Evolutionary conservation across 495 filamentous ascomycete genomes (phyloP).

Genomic region (Xylaria palmicola): DNA sequence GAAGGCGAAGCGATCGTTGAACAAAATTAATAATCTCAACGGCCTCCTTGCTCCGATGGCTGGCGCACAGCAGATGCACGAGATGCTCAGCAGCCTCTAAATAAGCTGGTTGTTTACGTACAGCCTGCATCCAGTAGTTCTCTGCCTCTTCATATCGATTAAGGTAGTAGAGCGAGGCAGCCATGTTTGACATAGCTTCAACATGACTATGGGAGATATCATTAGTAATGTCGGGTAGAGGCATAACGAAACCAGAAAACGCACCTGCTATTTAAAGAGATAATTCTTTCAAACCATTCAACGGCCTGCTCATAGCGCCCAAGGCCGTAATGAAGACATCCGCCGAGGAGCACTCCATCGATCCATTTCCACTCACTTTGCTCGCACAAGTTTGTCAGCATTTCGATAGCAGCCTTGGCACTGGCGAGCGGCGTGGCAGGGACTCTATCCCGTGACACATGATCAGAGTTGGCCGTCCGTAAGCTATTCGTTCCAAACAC

Average conservation of each 20-base stretch:
- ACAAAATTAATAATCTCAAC: conserved; percentile 88
- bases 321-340: conserved; percentile 90
- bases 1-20: conserved; percentile 67
- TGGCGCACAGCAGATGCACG: conserved; percentile 80
- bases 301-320: conserved; percentile 83
- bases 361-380: conserved; percentile 92
- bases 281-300: conserved; percentile 85
- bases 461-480: conserved; percentile 17
- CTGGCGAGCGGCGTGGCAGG: conserved; percentile 34
- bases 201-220: conserved; percentile 64
- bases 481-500: conserved; percentile 14
- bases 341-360: conserved; percentile 90
- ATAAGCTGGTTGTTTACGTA: conserved; percentile 82
- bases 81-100: conserved; percentile 97
- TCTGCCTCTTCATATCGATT: conserved; percentile 82
- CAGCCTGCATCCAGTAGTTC: conserved; percentile 78
- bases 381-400: conserved; percentile 76
- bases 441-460: conserved; percentile 12
- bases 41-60: conserved; percentile 79
- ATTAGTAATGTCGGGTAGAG: conserved; percentile 27
- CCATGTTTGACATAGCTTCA: conserved; percentile 91
- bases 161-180: conserved; percentile 81
- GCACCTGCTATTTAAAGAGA: conserved; percentile 77
- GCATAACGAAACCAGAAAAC: conserved; percentile 27
- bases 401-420: conserved; percentile 72